Evolutionary conservation across 2,329 filamentous ascomycete species (phyloP), one percentile per base, ranked within the genome.

Genomic region (Penicillium sclerotiorum): DNA sequence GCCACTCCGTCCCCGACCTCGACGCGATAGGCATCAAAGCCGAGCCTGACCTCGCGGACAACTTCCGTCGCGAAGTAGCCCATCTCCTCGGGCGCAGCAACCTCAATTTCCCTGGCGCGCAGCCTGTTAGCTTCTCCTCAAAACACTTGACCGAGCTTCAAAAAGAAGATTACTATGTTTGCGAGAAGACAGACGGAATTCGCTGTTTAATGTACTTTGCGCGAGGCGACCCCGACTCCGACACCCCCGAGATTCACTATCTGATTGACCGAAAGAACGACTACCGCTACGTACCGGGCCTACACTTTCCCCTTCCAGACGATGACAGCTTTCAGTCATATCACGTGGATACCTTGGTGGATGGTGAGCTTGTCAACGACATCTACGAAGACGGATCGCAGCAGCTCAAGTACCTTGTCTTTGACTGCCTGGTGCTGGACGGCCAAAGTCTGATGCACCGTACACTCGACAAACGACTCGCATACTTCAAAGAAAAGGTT

Each of bases 181-280:
- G 93, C 78, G 94, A 99, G 74, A 99, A 99, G 77, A 96, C 93
- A 1, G 94, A 99, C 68, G 94, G 94, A 47, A 90, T 97, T 56
- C 86, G 94, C 56, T 96, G 95, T 70, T 82, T 99, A n/a, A 83
- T 99, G 57, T 97, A 95, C 77, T 85, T 94, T 58, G 90, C 89
- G 43, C 67, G 68, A 47, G 71, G 71, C 5, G 73, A 76, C 30
- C 66, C 67, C 17, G 71, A 77, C 7, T 86, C 87, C 66, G 76
- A 77, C 20, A 80, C 85, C 35, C 68, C 76, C 5, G 90, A 95
- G 68, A 81, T 86, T 20, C 89, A 94, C 66, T 96, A 96, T 75
- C 80, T 99, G 49, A 96, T 99, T 73, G 93, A 99, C 74, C 90
- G 94, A 66, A 95, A 92, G 75, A 97, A 99, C 75, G 91, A 97